These are phyloP conservation scores for Phylloboletellus chloephorus DNA, from an alignment of 1,284 basidiomycete species.

Conservation along the genomic window DNA sequence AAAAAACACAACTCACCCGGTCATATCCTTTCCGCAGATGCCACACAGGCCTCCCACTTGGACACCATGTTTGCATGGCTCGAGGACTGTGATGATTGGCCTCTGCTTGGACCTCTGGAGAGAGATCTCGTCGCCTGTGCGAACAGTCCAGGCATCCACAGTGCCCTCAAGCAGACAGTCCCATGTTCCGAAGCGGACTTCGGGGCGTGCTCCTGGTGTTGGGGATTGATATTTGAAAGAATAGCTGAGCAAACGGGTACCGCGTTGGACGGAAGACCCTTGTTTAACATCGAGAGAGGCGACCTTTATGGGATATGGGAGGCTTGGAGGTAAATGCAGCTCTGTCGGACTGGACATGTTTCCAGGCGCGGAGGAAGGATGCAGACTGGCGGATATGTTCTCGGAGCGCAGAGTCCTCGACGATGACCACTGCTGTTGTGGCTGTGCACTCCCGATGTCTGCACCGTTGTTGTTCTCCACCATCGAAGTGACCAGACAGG, in stretches of 20 bases:
- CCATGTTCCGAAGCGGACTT: conserved; percentile 82
- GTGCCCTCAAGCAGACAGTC: conserved; percentile 79
- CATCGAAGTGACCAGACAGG: conserved; percentile 80
- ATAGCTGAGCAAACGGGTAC: conserved; percentile 74
- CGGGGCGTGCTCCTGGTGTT: conserved; percentile 42
- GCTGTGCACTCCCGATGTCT: too few species aligned
- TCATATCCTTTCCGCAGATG: conserved; percentile 91
- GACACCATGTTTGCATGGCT: conserved; percentile 91
- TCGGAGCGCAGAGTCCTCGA: conserved; percentile 8
- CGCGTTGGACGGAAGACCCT: conserved; percentile 50
- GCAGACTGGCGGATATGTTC: conserved; percentile 11
- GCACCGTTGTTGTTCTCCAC: conserved; percentile 66
- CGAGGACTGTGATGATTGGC: conserved; percentile 62
- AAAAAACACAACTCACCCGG: conserved; percentile 54
- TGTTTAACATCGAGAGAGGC: conserved; percentile 54
- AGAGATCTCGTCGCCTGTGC: conserved; percentile 55
- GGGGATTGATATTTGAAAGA: conserved; percentile 56
- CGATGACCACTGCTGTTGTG: too few species aligned
- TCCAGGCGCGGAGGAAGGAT: not conserved
- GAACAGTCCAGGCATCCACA: conserved; percentile 61
- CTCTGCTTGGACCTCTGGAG: conserved; percentile 48
- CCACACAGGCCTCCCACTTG: conserved; percentile 91
- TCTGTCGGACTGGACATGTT: conserved; percentile 50
- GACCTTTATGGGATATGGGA: conserved; percentile 79
- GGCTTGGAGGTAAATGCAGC: conserved; percentile 60